These are phyloP conservation scores for Fusarium beomiforme DNA, from an alignment of 2,329 filamentous ascomycete species.

Conservation along the genomic window DNA sequence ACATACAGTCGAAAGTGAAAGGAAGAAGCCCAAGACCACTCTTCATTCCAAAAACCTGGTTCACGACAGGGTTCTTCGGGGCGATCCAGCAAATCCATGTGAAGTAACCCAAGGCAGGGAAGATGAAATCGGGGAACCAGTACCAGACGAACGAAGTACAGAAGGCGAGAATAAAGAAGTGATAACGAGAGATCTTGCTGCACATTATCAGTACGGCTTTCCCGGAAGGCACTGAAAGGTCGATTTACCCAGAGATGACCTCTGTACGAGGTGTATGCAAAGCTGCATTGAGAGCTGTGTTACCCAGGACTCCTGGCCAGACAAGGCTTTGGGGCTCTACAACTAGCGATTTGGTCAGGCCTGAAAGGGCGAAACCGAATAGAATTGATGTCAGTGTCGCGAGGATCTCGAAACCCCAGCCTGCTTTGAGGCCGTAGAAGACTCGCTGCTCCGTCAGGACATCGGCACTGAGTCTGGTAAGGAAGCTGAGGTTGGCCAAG, in stretches of 20 bases:
- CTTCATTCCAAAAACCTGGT: slow-evolving; percentile 60
- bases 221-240: fast-evolving
- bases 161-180: slow-evolving; percentile 56
- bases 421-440: slow-evolving; percentile 55
- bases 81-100: slow-evolving; percentile 61
- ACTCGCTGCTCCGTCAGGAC: slow-evolving; percentile 49
- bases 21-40: slow-evolving; percentile 53
- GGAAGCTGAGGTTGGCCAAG: slow-evolving; percentile 64
- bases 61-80: slow-evolving; percentile 57
- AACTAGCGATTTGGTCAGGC: slow-evolving; percentile 55
- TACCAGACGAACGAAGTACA: slow-evolving; percentile 56
- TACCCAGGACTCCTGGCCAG: slow-evolving; percentile 63
- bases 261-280: slow-evolving; percentile 52
- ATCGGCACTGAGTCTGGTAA: slow-evolving; percentile 49
- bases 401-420: slow-evolving; percentile 61
- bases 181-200: slow-evolving; percentile 51
- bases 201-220: fast-evolving
- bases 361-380: slow-evolving; percentile 62
- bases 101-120: slow-evolving; percentile 56
- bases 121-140: slow-evolving; percentile 61
- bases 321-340: slow-evolving; percentile 58
- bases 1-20: slow-evolving; percentile 54
- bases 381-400: slow-evolving; percentile 60
- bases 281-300: slow-evolving; percentile 55
- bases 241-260: slow-evolving; percentile 28